Conservation (phyloP, 139 green algal species). For the Tetradesmus lagerheimii region DNA sequence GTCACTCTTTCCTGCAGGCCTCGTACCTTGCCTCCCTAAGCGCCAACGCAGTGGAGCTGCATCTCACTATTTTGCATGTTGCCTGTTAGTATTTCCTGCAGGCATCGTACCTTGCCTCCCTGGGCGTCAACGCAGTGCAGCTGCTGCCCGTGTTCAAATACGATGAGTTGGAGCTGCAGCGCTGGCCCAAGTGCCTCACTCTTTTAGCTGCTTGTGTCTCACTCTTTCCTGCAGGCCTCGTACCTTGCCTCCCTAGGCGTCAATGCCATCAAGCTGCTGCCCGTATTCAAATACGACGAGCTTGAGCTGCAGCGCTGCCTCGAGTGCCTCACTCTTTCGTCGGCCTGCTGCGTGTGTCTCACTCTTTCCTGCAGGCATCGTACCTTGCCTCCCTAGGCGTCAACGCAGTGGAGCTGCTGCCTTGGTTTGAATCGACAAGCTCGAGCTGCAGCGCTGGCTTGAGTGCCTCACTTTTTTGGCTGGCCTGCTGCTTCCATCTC, state of each 20-base stretch:
- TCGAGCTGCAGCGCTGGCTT: background rate
- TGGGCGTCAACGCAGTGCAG: conserved; percentile 93
- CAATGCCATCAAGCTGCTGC: conserved; percentile 92
- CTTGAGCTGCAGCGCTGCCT: too few relatives aligned
- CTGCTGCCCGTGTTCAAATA: conserved; percentile 73
- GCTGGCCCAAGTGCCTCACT: background rate
- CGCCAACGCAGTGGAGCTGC: conserved; percentile 91
- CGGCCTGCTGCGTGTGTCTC: too few relatives aligned
- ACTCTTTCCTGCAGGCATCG: conserved; percentile 48
- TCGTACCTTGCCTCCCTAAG: conserved; percentile 80
- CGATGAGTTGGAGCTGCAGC: background rate
- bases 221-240: conserved; percentile 42
- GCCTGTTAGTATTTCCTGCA: conserved; percentile 9
- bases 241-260: conserved; percentile 85
- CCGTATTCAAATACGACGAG: conserved; percentile 96
- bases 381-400: conserved; percentile 87
- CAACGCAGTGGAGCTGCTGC: conserved; percentile 93
- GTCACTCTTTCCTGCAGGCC: conserved; percentile 41
- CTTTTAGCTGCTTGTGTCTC: background rate
- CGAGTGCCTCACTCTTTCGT: background rate
- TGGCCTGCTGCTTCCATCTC: background rate
- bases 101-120: conserved; percentile 73
- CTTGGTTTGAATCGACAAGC: conserved; percentile 20
- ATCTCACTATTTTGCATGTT: too few relatives aligned
- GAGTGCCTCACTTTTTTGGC: background rate